These are phyloP conservation scores for Linderina pennispora DNA, from an alignment of 192 early-diverging fungal genomes.

Conservation along the genomic window DNA sequence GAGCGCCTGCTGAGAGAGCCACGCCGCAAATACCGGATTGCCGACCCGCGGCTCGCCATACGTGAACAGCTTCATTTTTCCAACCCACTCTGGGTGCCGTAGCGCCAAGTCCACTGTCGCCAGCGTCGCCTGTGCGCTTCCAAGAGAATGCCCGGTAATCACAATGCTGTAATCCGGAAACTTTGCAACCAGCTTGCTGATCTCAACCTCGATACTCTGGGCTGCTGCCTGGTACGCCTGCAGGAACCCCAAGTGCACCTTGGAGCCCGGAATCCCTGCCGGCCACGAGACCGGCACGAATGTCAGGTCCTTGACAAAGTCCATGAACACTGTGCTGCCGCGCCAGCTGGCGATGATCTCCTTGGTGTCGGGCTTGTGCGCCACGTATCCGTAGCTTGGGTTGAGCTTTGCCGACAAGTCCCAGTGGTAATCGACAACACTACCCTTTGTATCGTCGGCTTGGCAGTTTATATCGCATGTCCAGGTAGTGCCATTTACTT, in stretches of 20 bases:
- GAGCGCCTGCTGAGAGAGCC: background rate
- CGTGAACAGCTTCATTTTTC: constrained; percentile 1
- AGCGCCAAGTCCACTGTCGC: constrained; percentile 3
- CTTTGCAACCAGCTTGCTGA: background rate
- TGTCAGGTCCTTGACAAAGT: background rate
- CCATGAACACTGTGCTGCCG: background rate
- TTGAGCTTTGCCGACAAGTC: background rate
- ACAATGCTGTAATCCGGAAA: constrained; percentile 7
- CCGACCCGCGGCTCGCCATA: constrained; percentile 11
- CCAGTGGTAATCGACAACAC: background rate
- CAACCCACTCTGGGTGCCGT: background rate
- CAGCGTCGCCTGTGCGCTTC: constrained; percentile 2
- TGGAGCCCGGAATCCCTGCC: background rate
- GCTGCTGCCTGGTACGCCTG: background rate
- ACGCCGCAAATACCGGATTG: background rate
- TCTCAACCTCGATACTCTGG: background rate
- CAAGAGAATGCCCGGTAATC: constrained; percentile 7
- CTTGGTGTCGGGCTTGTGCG: background rate
- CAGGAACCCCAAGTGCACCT: constrained; percentile 9
- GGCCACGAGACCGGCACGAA: background rate
- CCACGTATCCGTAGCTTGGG: background rate
- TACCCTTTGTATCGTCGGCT: background rate
- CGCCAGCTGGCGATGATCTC: background rate
- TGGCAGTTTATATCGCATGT: background rate
- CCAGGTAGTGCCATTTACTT: background rate